Evolutionary conservation across 768 basidiomycete species (phyloP).

Genomic region (Tulasnella sp.): DNA sequence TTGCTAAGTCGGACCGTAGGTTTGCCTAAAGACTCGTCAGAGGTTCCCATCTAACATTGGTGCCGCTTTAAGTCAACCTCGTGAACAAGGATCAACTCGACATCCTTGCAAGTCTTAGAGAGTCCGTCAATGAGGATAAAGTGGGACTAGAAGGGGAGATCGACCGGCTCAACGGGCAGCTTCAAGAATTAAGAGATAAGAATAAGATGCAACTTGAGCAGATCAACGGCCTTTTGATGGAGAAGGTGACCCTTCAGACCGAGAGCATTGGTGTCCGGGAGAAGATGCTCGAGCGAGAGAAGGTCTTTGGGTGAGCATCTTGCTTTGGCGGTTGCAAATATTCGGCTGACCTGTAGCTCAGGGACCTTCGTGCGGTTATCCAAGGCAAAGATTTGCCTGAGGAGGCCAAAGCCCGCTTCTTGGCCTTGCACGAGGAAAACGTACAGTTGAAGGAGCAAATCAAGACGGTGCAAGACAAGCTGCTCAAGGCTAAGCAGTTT

Average conservation of each 20-base stretch:
- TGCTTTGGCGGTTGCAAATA: background rate
- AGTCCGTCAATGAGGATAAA: slow-evolving; percentile 87
- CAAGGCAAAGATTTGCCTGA: slow-evolving; percentile 78
- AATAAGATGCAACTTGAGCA: slow-evolving; percentile 89
- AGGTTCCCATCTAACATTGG: background rate
- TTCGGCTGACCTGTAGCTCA: slow-evolving; percentile 36
- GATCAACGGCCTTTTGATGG: slow-evolving; percentile 75
- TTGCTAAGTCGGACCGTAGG: slow-evolving; percentile 81
- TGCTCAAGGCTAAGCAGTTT: slow-evolving; percentile 83
- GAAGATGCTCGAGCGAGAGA: slow-evolving; percentile 77
- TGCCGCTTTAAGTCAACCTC: slow-evolving; percentile 60
- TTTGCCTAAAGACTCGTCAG: background rate
- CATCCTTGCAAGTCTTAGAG: slow-evolving; percentile 77
- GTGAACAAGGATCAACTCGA: slow-evolving; percentile 93
- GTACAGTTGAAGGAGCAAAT: slow-evolving; percentile 63
- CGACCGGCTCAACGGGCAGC: slow-evolving; percentile 57
- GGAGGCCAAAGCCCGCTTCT: slow-evolving; percentile 70
- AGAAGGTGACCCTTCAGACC: slow-evolving; percentile 86
- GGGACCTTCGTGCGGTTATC: slow-evolving; percentile 71
- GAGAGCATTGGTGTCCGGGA: slow-evolving; percentile 90
- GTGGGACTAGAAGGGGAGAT: slow-evolving; percentile 66
- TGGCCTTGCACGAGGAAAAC: slow-evolving; percentile 76
- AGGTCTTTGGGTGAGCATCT: slow-evolving; percentile 68
- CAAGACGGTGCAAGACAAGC: slow-evolving; percentile 69
- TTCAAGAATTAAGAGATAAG: slow-evolving; percentile 73